phyloP scores from a whole-genome alignment of 129 eudicot genomes.

The Artemisia tridentata region DNA sequence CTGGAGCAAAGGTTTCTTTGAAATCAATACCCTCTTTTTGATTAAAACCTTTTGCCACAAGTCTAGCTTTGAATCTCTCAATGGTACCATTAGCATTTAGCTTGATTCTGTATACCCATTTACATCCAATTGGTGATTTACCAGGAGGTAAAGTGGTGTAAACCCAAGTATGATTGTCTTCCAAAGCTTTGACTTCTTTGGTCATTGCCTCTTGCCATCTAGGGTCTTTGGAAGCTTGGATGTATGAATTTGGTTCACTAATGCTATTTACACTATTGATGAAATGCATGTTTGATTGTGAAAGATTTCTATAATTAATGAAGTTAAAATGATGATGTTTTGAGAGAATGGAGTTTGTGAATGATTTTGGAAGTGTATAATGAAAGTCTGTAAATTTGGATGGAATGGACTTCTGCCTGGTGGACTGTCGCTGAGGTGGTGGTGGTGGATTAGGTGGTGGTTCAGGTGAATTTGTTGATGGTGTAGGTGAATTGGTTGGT shows the following conservation, averaged over 20 bases:
- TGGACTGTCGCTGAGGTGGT: no score
- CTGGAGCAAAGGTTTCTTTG: neutral
- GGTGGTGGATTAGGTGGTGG: no score
- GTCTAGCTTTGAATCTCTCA: neutral
- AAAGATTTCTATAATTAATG: no score
- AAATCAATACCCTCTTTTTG: neutral
- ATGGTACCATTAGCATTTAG: neutral
- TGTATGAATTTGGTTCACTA: neutral
- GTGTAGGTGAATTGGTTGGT: no score
- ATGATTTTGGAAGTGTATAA: no score
- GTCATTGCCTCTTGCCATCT: neutral
- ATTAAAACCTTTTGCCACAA: neutral
- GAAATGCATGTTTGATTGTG: no score
- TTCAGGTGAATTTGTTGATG: no score
- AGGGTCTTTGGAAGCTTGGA: neutral
- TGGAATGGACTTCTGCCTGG: no score
- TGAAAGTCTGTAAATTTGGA: no score
- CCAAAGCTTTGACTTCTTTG: neutral
- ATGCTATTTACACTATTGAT: no score
- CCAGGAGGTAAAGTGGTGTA: neutral
- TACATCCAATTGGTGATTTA: neutral
- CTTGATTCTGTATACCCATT: neutral
- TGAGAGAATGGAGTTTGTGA: no score
- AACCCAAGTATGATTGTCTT: neutral
- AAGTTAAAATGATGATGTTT: no score